Evolutionary conservation across 306 rosid genomes (phyloP), one percentile per base, ranked within the genome.

Genomic region (Oemleria cerasiformis): DNA sequence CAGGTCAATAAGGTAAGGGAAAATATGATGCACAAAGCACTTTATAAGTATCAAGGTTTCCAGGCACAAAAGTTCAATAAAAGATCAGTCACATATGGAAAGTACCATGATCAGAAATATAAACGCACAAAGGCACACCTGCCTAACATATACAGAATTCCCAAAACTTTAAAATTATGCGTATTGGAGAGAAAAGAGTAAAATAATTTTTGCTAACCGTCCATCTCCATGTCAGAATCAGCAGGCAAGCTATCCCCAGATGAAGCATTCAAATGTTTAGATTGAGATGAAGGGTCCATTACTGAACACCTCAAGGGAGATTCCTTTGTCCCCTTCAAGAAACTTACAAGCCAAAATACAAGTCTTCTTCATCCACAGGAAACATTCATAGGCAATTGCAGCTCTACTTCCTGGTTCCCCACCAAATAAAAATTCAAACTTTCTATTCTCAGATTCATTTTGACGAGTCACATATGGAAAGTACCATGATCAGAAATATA

Each of bases 221-320:
- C 96, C 91, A 92, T 92, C 85, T 92, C 98, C 97, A 92, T 88
- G 88, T 92, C 98, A 70, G 98, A 92, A 82, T 90, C 95, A 39
- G 80, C 73, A 80, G 79, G 74, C 56, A 84, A 77, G 58, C 75
- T 57, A 73, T 70, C 65, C 59, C 72, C 76, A 60, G 79, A 77
- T 77, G 86, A 78, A 68, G 41, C 68, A 8, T 67, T 83, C 67
- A 69, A 39, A 58, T 41, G 41, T 66, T 80, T 68, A 19, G 71
- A 85, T 63, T 72, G 68, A 71, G 60, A 34, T 13, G 68, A 75
- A 71, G 76, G 44, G 63, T 74, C 80, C 20, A 41, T 65, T 20
- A 50, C 44, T 40, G 53, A 62, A 74, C 78, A 65, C 65, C 49
- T 63, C 20, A 45, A 63, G 65, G 72, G 50, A 36, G 77, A 59